phyloP scores from a whole-genome alignment of 2,329 filamentous ascomycete species.

The Xylaria polymorpha region DNA sequence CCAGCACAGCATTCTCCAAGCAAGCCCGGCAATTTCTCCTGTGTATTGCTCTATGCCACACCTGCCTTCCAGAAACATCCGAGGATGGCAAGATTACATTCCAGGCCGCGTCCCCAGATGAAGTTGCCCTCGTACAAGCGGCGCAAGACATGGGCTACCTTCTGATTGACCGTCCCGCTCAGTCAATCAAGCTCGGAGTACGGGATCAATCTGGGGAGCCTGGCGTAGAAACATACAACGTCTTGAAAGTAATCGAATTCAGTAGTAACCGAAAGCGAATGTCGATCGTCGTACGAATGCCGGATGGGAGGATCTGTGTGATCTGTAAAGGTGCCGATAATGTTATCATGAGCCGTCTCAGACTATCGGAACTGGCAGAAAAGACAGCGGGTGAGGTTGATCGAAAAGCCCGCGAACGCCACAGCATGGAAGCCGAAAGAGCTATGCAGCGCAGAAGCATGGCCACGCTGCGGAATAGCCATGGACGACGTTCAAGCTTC shows the following conservation, averaged over 20 bases:
- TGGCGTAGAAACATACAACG: slow-evolving; percentile 74
- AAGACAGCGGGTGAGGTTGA: slow-evolving; percentile 77
- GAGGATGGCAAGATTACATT: slow-evolving; percentile 79
- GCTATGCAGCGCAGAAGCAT: slow-evolving; percentile 46
- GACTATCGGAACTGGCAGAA: slow-evolving; percentile 76
- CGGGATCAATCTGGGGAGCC: slow-evolving; percentile 52
- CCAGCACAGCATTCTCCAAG: slow-evolving; percentile 79
- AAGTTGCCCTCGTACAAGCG: slow-evolving; percentile 84
- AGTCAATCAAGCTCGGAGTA: slow-evolving; percentile 69
- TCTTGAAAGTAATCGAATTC: slow-evolving; percentile 90
- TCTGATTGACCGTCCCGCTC: slow-evolving; percentile 77
- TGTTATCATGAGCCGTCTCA: slow-evolving; percentile 80
- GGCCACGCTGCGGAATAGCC: slow-evolving; percentile 54
- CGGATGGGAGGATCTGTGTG: slow-evolving; percentile 82
- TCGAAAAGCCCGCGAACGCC: slow-evolving; percentile 71
- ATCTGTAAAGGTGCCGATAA: slow-evolving; percentile 94
- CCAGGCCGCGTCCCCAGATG: slow-evolving; percentile 90
- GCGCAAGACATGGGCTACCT: slow-evolving; percentile 87
- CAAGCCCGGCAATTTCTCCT: slow-evolving; percentile 86
- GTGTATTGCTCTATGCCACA: slow-evolving; percentile 88
- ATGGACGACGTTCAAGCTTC: slow-evolving; percentile 52
- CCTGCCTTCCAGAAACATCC: slow-evolving; percentile 85
- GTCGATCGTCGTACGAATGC: slow-evolving; percentile 87
- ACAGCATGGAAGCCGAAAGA: slow-evolving; percentile 58
- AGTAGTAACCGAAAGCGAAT: slow-evolving; percentile 90